phyloP scores from a whole-genome alignment of 768 basidiomycete genomes.

The Russula abietina region DNA sequence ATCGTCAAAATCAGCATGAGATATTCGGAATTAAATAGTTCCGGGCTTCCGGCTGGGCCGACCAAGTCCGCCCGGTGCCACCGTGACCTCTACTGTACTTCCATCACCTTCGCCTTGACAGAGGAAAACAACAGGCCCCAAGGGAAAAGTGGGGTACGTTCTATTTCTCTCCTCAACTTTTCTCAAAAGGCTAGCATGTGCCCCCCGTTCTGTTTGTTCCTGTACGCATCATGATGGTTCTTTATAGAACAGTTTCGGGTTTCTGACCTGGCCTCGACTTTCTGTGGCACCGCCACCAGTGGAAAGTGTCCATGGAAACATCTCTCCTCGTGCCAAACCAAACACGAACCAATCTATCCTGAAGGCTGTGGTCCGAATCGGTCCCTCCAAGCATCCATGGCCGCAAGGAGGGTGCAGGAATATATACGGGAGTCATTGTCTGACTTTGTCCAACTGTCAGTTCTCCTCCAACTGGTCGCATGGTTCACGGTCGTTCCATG shows the following conservation, averaged over 20 bases:
- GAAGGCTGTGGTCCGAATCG: not conserved
- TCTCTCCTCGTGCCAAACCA: not conserved
- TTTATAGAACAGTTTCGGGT: not conserved
- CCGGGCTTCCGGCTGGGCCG: no score
- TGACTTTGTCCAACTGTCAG: not conserved
- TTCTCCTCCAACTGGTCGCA: not conserved
- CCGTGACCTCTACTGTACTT: no score
- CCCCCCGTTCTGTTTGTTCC: not conserved
- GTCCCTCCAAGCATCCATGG: not conserved
- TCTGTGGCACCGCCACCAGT: not conserved
- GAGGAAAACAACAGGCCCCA: no score
- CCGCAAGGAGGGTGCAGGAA: not conserved
- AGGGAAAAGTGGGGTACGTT: no score
- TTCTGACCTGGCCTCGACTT: not conserved
- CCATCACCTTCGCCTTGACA: no score
- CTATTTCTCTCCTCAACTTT: no score
- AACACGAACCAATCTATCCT: not conserved
- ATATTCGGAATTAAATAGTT: no score
- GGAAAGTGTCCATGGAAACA: slow-evolving; percentile 4
- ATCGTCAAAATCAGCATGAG: no score
- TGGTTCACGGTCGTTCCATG: not conserved
- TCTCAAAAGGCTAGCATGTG: not conserved
- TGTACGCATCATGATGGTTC: not conserved
- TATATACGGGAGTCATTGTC: not conserved
- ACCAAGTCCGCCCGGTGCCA: no score